Base-by-base conservation (phyloP, 352 stramenopile genomes). In the Peronospora destructor region DNA sequence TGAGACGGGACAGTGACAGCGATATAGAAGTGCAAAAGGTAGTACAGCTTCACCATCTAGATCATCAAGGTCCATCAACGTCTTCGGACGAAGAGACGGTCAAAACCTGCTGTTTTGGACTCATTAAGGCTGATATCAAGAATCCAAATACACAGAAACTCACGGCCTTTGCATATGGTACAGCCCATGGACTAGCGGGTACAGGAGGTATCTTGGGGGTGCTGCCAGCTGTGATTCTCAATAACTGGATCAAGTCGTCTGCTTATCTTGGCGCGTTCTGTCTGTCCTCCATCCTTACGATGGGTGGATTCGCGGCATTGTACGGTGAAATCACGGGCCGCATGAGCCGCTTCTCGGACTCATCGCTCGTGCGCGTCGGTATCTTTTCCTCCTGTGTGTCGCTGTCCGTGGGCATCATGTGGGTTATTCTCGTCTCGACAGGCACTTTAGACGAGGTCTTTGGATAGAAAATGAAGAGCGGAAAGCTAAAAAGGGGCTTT, bases 261-360 rank as follows among this genome's bases (percentile, higher is more conserved):
- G 51, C 84, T 17, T 96, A 96, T 58, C 62, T 96, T 7, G 59
- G 57, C 7, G 76, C 78, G 8, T 96, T 96, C 69, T 96, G 85
- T 51, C 12, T 87, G 14, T 83, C 72, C 11, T 89, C 69, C 36
- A 95, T 87, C 52, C 29, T 95, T 33, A 83, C 87, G 21, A 96
- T 96, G 87, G 87, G 85, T 25, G 60, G 55, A 1, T 96, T 95
- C 62, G 80, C 85, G 1, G 69, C 73, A 14, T 54, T 78, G 6
- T 95, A 95, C 56, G 85, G 87, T 43, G 76, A 83, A 36, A 45
- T 76, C 21, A 87, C 76, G 19, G 69, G 69, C 5, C 71, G 69
- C 38, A 68, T 84, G 56, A 84, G 71, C 30, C 70, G 71, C 41
- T 75, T 80, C 45, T 86, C 73, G 41, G 67, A 76, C 42, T 56